A percentile compares a stretch with the other conserved stretches of the same genome.
Evolutionary conservation across 148 eudicot species (phyloP).

Genomic region (Cornus suecica): DNA sequence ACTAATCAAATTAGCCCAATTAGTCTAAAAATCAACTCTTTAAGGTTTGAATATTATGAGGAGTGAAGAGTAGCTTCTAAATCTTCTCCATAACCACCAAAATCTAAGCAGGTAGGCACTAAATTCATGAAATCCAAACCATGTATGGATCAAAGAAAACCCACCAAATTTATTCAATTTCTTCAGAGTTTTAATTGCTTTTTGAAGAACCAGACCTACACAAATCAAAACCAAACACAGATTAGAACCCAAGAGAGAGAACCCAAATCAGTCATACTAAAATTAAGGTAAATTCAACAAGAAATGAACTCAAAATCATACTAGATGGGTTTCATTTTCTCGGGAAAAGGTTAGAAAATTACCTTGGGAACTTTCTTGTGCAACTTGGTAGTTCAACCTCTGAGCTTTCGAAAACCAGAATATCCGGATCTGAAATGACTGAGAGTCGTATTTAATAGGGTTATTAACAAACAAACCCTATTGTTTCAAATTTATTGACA

Average conservation of each 20-base stretch:
- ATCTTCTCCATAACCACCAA: constrained; percentile 9
- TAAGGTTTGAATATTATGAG: constrained; percentile 6
- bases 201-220: constrained; percentile 25
- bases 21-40: constrained; percentile 1
- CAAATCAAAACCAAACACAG: background rate
- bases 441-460: no score
- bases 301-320: background rate
- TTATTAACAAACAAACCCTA: no score
- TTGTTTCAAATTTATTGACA: no score
- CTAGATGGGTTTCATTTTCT: background rate
- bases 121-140: constrained; percentile 24
- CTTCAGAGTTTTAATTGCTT: background rate
- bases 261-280: background rate
- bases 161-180: constrained; percentile 12
- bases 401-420: background rate
- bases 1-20: constrained; percentile 1
- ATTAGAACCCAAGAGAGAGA: background rate
- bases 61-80: constrained; percentile 11
- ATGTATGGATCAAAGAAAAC: constrained; percentile 9
- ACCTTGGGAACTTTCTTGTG: no score
- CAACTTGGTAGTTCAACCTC: no score
- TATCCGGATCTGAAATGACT: constrained; percentile 26
- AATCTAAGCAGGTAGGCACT: no score
- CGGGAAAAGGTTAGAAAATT: background rate
- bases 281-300: background rate